Conservation (phyloP, 345 rosid genomes). For the Citrus unshiu region DNA sequence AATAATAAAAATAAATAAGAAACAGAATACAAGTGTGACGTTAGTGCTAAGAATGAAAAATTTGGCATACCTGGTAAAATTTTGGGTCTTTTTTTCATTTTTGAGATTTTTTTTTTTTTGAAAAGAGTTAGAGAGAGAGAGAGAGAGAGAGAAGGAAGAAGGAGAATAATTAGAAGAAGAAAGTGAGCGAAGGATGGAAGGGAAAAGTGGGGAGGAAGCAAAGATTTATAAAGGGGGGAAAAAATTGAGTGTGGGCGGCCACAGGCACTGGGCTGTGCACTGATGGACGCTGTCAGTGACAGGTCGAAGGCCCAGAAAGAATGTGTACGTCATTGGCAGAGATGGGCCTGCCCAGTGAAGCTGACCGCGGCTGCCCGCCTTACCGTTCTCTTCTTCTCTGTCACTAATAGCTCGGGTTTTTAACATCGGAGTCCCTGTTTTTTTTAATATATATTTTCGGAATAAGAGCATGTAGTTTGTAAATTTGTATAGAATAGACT, state of each 20-base stretch:
- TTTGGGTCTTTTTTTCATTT: slow-evolving; percentile 29
- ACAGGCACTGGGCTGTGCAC: slow-evolving; percentile 33
- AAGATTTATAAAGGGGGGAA: slow-evolving; percentile 20
- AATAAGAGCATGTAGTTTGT: too few relatives aligned
- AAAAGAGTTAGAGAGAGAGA: background rate
- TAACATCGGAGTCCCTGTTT: too few relatives aligned
- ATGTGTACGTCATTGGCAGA: slow-evolving; percentile 18
- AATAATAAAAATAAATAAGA: background rate
- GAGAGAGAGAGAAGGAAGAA: background rate
- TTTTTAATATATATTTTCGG: too few relatives aligned
- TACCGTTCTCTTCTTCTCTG: background rate
- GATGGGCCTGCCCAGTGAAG: background rate
- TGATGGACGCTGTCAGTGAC: slow-evolving; percentile 38
- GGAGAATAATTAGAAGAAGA: slow-evolving; percentile 1
- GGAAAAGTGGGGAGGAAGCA: slow-evolving; percentile 4
- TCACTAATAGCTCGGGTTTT: too few relatives aligned
- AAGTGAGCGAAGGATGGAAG: background rate
- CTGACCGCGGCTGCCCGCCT: slow-evolving; percentile 21
- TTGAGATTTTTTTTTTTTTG: slow-evolving; percentile 13
- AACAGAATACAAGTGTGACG: background rate
- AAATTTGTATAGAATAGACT: too few relatives aligned
- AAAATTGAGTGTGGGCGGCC: background rate
- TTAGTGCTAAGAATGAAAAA: background rate
- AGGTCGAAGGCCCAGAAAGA: slow-evolving; percentile 41
- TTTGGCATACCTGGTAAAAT: slow-evolving; percentile 38